Evolutionary conservation across 2,329 filamentous ascomycete genomes (phyloP).

Genomic region (Chaetomium sp.): DNA sequence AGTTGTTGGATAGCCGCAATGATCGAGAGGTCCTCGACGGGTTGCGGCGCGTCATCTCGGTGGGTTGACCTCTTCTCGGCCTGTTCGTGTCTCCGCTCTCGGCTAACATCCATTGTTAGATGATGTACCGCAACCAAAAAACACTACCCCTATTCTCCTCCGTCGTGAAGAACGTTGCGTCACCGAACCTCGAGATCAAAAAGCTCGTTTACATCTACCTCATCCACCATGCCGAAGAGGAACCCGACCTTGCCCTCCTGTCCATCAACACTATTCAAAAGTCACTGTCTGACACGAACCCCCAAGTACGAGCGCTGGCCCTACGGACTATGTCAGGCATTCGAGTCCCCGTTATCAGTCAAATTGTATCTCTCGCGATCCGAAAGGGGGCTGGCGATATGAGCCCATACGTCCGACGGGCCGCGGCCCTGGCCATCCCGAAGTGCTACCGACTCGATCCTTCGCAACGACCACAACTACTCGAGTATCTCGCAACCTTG

Average conservation of each 20-base stretch:
- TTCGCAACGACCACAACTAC: constrained; percentile 72
- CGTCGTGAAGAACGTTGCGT: constrained; percentile 95
- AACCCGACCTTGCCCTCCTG: constrained; percentile 88
- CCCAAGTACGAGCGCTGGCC: constrained; percentile 84
- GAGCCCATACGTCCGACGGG: constrained; percentile 88
- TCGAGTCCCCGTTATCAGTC: constrained; percentile 92
- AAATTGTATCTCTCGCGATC: constrained; percentile 93
- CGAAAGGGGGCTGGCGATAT: constrained; percentile 91
- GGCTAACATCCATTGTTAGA: constrained; percentile 44
- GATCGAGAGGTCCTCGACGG: constrained; percentile 92
- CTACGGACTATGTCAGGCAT: constrained; percentile 97
- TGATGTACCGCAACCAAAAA: constrained; percentile 89
- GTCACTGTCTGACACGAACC: constrained; percentile 85
- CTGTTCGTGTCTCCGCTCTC: neutral
- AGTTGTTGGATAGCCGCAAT: constrained; percentile 86
- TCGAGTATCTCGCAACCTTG: constrained; percentile 72
- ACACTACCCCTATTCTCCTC: constrained; percentile 94
- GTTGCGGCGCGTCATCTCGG: constrained; percentile 78
- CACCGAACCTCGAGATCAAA: constrained; percentile 88
- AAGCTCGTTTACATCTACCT: constrained; percentile 99
- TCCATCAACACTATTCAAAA: constrained; percentile 99
- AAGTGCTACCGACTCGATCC: constrained; percentile 94
- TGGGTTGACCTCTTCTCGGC: constrained; percentile 37
- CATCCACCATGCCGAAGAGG: constrained; percentile 90
- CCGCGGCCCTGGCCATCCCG: constrained; percentile 86